phyloP scores from a whole-genome alignment of 2,329 filamentous ascomycete species.

The Talaromyces atroroseus region DNA sequence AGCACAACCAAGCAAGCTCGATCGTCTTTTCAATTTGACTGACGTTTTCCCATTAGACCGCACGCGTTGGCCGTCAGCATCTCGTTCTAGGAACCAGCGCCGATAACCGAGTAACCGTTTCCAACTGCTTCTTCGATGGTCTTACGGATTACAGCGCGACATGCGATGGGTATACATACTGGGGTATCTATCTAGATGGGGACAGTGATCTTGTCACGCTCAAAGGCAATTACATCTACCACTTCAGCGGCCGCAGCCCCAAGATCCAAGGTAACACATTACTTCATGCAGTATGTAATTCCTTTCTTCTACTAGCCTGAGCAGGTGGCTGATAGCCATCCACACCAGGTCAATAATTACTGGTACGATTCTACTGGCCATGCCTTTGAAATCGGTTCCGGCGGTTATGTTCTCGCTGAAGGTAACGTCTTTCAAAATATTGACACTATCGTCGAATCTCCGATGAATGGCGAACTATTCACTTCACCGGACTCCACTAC shows the following conservation, averaged over 20 bases:
- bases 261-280: conserved; percentile 54
- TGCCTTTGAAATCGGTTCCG: conserved; percentile 28
- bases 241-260: conserved; percentile 52
- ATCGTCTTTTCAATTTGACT: background rate
- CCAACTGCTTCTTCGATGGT: conserved; percentile 57
- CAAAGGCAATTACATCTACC: conserved; percentile 58
- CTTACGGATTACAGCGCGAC: conserved; percentile 50
- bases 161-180: conserved; percentile 58
- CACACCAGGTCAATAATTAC: conserved; percentile 9
- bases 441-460: conserved; percentile 35
- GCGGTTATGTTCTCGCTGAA: conserved; percentile 48
- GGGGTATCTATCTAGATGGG: conserved; percentile 55
- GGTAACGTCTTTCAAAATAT: conserved; percentile 57
- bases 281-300: conserved; percentile 44
- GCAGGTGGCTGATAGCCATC: background rate
- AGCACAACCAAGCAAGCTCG: background rate
- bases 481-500: conserved; percentile 28
- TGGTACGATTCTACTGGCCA: conserved; percentile 11
- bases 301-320: too few relatives aligned
- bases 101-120: conserved; percentile 54
- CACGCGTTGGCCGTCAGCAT: conserved; percentile 56
- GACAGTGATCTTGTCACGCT: conserved; percentile 53
- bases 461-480: conserved; percentile 39
- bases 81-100: conserved; percentile 53
- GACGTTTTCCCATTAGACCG: conserved; percentile 41